Base-by-base conservation (phyloP, 2,329 filamentous ascomycete genomes). In the Corynespora cassiicola region DNA sequence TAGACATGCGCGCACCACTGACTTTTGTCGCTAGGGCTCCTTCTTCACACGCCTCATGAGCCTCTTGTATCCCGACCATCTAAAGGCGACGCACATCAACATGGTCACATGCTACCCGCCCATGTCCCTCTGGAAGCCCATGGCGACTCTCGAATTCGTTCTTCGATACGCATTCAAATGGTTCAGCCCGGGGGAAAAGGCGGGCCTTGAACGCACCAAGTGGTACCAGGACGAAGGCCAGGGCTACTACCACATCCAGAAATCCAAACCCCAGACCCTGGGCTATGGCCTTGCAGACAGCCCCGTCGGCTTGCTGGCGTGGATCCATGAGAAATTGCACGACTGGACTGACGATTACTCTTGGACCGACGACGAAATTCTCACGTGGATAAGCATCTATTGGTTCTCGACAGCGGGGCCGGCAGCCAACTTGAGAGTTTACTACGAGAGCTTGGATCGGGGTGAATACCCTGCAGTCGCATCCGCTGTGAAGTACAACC, bases 281-380 rank as follows among this genome's bases (percentile, higher is more conserved):
- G 85, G 83, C 0, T 87, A 87, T 56, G 80, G 72, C 0, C 69
- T 90, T 2, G 73, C 78, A 1, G 86, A 90, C 61, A 84, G 78
- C 11, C 87, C 87, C 0, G 77, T 86, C 0, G 85, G 76, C 0
- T 67, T 88, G 3, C 71, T 90, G 2, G 79, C 85, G 0, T 90
- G 87, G 87, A 81, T 90, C 18, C 86, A 86, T 49, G 87, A 90
- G 65, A 90, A 90, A 58, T 69, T 90, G 18, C 81, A 84, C 54
- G 82, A 85, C 55, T 90, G 86, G 87, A 81, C 81, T 0, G 86
- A 90, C 54, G 51, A 54, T 1, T 88, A 88, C 52, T 70, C 78
- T 0, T 90, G 85, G 85, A 84, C 79, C 0, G 82, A 87, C 43
- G 85, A 88, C 38, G 85, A 89, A 66, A 76, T 90, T 11, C 67